Evolutionary conservation across 192 early-diverging fungal species (phyloP).

Genomic region (Phlyctochytrium arcticum): DNA sequence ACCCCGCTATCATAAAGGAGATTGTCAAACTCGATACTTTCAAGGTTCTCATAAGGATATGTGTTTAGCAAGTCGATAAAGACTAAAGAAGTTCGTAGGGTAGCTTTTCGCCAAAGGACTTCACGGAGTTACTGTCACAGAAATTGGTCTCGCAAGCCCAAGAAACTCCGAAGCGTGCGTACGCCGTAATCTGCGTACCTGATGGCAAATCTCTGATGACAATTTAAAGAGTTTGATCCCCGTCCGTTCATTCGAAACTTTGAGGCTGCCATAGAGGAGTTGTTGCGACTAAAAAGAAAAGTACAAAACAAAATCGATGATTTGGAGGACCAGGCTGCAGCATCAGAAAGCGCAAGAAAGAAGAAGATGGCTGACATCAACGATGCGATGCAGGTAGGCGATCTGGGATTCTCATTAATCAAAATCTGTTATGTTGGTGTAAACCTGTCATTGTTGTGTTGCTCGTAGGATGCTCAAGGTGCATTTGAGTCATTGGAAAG

Average conservation of each 20-base stretch:
- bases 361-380: constrained; percentile 76
- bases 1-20: constrained; percentile 1
- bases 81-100: too few relatives aligned
- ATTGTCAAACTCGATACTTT: constrained; percentile 25
- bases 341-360: constrained; percentile 69
- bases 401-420: neutral
- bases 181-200: neutral
- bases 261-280: constrained; percentile 79
- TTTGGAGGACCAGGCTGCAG: constrained; percentile 72
- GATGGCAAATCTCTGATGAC: neutral
- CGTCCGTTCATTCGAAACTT: constrained; percentile 90
- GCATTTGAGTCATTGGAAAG: constrained; percentile 86
- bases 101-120: constrained; percentile 50
- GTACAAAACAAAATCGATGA: constrained; percentile 81
- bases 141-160: constrained; percentile 45
- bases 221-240: constrained; percentile 68
- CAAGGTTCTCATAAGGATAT: constrained; percentile 2
- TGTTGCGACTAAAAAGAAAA: constrained; percentile 67
- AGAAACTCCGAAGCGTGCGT: constrained; percentile 25
- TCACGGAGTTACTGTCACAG: constrained; percentile 54
- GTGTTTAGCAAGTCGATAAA: too few relatives aligned
- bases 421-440: neutral
- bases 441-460: neutral
- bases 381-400: constrained; percentile 69
- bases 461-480: constrained; percentile 72